Percentiles rank a stretch among this genome's conserved stretches.
Evolutionary conservation across 352 stramenopile species (phyloP).

Genomic region (Elongisporangium anandrum): DNA sequence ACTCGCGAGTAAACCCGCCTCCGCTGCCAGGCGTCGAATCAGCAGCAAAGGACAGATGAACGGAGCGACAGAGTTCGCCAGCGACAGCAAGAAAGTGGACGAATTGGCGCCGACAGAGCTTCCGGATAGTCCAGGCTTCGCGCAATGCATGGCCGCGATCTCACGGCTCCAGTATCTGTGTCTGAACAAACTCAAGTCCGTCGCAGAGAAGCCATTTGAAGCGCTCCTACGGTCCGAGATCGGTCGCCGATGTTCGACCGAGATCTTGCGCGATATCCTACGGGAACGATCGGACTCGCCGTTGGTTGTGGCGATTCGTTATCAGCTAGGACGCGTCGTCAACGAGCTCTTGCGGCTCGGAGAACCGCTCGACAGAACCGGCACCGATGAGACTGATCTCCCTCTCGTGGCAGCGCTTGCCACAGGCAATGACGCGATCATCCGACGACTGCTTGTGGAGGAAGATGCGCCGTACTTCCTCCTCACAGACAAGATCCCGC

Average conservation of each 20-base stretch:
- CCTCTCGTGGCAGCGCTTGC: conserved; percentile 68
- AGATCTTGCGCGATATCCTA: conserved; percentile 60
- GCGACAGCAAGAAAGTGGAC: neutral
- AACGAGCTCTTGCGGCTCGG: conserved; percentile 62
- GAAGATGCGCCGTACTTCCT: conserved; percentile 66
- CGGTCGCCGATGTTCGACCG: conserved; percentile 60
- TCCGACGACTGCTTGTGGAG: conserved; percentile 65
- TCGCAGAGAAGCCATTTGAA: conserved; percentile 48
- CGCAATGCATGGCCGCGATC: conserved; percentile 20
- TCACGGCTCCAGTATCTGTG: conserved; percentile 44
- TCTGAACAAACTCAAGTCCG: conserved; percentile 43
- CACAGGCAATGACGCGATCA: conserved; percentile 70
- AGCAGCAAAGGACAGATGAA: conserved; percentile 3
- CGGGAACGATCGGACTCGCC: conserved; percentile 52
- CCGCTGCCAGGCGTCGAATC: conserved; percentile 6
- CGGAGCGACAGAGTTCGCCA: conserved; percentile 1
- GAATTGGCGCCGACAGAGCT: conserved; percentile 1
- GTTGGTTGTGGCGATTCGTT: conserved; percentile 72
- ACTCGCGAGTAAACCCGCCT: conserved; percentile 34
- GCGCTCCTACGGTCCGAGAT: conserved; percentile 56
- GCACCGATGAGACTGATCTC: conserved; percentile 45
- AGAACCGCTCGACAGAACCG: conserved; percentile 44
- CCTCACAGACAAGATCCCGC: conserved; percentile 70
- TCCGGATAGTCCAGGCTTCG: conserved; percentile 6
- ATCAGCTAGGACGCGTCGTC: conserved; percentile 73